Evolutionary conservation across 2,329 filamentous ascomycete species (phyloP).

Genomic region (Aspergillaceae sp.): DNA sequence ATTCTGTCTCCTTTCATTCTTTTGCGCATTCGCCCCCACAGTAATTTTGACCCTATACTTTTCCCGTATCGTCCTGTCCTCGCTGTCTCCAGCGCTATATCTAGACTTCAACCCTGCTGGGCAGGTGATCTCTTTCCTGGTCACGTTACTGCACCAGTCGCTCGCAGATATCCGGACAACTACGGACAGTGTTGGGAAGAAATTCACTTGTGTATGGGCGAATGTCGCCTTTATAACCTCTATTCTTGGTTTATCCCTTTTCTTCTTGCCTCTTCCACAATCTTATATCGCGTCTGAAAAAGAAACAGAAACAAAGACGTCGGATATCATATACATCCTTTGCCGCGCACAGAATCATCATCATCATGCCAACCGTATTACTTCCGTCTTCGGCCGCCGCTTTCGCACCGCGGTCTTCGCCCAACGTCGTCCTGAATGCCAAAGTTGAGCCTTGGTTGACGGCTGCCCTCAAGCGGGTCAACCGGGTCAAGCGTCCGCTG

Average conservation of each 20-base stretch:
- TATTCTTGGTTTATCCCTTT: conserved; percentile 20
- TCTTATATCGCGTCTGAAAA: neutral
- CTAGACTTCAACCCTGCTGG: neutral
- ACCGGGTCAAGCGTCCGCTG: conserved; percentile 89
- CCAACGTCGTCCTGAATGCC: conserved; percentile 86
- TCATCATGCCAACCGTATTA: conserved; percentile 80
- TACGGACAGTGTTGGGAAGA: conserved; percentile 6
- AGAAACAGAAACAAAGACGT: conserved; percentile 7
- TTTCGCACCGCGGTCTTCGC: conserved; percentile 86
- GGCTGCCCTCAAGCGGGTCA: conserved; percentile 91
- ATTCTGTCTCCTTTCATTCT: conserved; percentile 16
- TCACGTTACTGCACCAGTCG: neutral
- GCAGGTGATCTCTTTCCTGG: neutral
- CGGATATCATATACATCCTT: conserved; percentile 27
- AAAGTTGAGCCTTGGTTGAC: conserved; percentile 97
- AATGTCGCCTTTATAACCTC: conserved; percentile 30
- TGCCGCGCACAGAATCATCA: conserved; percentile 41
- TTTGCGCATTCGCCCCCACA: conserved; percentile 28
- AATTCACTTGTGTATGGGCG: conserved; percentile 24
- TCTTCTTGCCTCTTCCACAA: conserved; percentile 2
- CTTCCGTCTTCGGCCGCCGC: conserved; percentile 91
- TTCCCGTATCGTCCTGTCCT: conserved; percentile 3
- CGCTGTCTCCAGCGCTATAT: neutral
- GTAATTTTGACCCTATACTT: conserved; percentile 18
- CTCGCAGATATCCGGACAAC: neutral